These are phyloP conservation scores for Kappamyces sp. DNA, from an alignment of 192 early-diverging fungal genomes.

Conservation along the genomic window DNA sequence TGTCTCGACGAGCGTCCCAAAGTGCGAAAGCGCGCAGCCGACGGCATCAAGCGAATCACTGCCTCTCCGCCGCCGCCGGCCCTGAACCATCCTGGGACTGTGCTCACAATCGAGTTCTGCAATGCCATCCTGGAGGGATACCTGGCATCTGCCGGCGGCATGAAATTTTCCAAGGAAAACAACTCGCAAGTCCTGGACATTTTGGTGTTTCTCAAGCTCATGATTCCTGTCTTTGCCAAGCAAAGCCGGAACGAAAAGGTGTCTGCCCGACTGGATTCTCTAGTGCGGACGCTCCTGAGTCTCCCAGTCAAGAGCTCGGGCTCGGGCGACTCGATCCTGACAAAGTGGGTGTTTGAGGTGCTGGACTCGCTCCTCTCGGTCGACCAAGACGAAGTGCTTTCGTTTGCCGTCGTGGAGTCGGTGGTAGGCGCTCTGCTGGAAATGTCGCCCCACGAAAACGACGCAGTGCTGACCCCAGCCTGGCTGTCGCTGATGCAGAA, in stretches of 20 bases:
- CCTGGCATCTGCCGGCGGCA: slow-evolving; percentile 6
- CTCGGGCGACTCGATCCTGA: slow-evolving; percentile 64
- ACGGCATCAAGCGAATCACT: slow-evolving; percentile 68
- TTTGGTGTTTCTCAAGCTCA: slow-evolving; percentile 64
- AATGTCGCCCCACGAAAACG: slow-evolving; percentile 78
- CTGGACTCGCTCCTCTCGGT: slow-evolving; percentile 57
- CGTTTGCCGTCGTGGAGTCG: slow-evolving; percentile 25
- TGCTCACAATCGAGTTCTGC: slow-evolving; percentile 58
- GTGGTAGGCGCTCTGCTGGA: slow-evolving; percentile 31
- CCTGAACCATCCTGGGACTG: slow-evolving; percentile 65
- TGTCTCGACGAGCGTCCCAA: slow-evolving; percentile 80
- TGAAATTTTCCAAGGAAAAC: slow-evolving; percentile 26
- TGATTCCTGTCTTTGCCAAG: slow-evolving; percentile 34
- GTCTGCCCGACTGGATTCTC: slow-evolving; percentile 26
- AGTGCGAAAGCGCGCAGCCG: slow-evolving; percentile 83
- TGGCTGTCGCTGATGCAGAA: slow-evolving; percentile 79
- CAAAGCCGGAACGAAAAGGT: slow-evolving; percentile 42
- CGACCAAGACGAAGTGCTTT: slow-evolving; percentile 30
- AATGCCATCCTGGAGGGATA: slow-evolving; percentile 51
- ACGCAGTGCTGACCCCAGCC: slow-evolving; percentile 70
- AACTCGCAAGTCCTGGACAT: slow-evolving; percentile 51
- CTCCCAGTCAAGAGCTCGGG: slow-evolving; percentile 64
- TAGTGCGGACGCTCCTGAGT: slow-evolving; percentile 70
- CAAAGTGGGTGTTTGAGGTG: slow-evolving; percentile 71
- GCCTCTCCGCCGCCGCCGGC: slow-evolving; percentile 66